Evolutionary conservation across 2,329 filamentous ascomycete species (phyloP), one percentile per base, ranked within the genome.

Genomic region (Ophiostoma perfectum): DNA sequence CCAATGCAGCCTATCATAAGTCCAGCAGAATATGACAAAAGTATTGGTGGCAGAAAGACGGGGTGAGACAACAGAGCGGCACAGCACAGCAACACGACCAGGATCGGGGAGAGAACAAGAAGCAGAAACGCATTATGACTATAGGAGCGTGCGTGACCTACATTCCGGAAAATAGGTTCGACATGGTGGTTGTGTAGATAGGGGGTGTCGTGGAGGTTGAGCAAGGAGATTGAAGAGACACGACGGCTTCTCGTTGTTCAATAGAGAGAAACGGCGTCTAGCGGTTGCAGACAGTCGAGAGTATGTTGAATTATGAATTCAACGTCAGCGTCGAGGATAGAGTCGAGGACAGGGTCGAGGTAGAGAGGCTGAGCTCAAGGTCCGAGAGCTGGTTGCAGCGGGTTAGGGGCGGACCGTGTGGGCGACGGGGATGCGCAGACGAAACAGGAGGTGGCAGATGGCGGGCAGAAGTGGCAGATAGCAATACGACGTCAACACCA

Each of bases 141-240:
- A 60, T 55, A 18, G 49, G 49, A 55, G n/a, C 16, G 16, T 14
- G 16, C 6, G 9, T n/a, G 39, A 73, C 72, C 69, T 67, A 73
- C 72, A 73, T 73, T 68, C 72, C 72, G 16, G 72, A 73, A 70
- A 73, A 73, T 38, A 73, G 69, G 69, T 72, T 71, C 68, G 74
- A 75, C 81, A 79, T 77, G 67, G 67, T 65, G 55, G 38, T 27
- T 14, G 60, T 62, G 42, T 39, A 39, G 39, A 60, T 12, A 27
- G 42, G 36, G 49, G 36, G 38, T 36, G 44, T 41, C 27, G 52
- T 2, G 38, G 39, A 58, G 18, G 9, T 36, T 63, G 58, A 5
- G 11, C 2, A 18, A 27, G 38, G 60, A 5, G 55, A 27, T 27
- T 27, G 27, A 2, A 27, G 27, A 27, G 27, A 27, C 27, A 27